Base-by-base conservation (phyloP, 2,329 filamentous ascomycete species). In the Fusarium continuum region DNA sequence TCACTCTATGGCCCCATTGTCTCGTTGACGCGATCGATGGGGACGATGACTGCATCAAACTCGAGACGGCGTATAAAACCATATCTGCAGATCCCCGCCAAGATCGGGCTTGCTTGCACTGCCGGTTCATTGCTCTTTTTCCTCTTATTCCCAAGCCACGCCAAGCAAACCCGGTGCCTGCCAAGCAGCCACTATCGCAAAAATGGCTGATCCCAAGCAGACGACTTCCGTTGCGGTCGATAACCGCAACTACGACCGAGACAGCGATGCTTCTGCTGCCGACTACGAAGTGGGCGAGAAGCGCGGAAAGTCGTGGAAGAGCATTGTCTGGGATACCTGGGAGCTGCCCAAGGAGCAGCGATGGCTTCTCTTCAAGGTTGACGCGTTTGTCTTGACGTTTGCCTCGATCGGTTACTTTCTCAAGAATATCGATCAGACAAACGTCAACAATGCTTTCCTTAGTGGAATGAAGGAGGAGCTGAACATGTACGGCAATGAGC, bases 361-460 rank as follows among this genome's bases (percentile, higher is more conserved):
- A 7, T 61, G 67, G 50, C 58, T 76, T 14, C 61, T 76, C 7
- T 74, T 75, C 68, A 76, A 76, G 40, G 54, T 75, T 3, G 75
- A 76, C 13, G 73, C 73, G 6, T 75, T 74, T 31, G 65, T 76
- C 8, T 62, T 76, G 28, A 76, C 74, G 0, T 74, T 76, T 62
- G 71, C 73, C 3, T 75, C 72, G 4, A 61, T 75, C 7, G 72
- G 73, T 1, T 75, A 74, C 36, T 74, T 75, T n/a, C 59, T 74
- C 19, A 75, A 74, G 40, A 72, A 74, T 5, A 67, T 80, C 2
- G 78, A 80, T 38, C 75, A 77, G 26, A 73, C 72, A 6, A 80
- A 80, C 38, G 64, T 80, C 40, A 76, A 75, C 22, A 80, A 80
- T 68, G 77, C 78, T 0, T 69, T 53, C 13, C 39, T 69, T 0